Conservation (phyloP, 495 filamentous ascomycete genomes). For the Margaritispora aquatica region DNA sequence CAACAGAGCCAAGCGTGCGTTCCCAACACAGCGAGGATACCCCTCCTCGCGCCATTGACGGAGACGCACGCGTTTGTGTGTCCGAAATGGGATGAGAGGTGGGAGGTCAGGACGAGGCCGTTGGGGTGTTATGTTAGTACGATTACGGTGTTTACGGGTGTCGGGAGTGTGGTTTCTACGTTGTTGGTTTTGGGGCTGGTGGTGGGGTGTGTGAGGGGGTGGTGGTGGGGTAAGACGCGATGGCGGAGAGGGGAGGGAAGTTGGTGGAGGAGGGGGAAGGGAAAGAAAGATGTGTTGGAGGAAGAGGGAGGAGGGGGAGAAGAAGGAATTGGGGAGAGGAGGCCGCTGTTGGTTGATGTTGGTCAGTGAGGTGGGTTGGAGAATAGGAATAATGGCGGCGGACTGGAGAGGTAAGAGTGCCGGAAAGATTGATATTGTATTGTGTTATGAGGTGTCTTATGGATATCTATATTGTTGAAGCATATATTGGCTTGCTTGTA, state of each 20-base stretch:
- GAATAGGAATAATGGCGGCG: background rate
- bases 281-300: constrained; percentile 21
- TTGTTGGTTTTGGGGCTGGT: constrained; percentile 30
- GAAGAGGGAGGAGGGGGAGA: constrained; percentile 28
- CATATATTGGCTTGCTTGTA: too few relatives aligned
- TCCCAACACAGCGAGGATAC: constrained; percentile 33
- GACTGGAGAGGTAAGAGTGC: background rate
- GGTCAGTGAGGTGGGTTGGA: constrained; percentile 1
- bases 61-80: constrained; percentile 33
- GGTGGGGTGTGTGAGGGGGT: constrained; percentile 17
- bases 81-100: constrained; percentile 41
- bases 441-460: background rate
- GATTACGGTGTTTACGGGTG: constrained; percentile 37
- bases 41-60: constrained; percentile 38
- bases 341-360: too few relatives aligned
- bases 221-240: constrained; percentile 16
- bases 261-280: constrained; percentile 18
- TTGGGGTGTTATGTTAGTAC: constrained; percentile 47
- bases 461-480: too few relatives aligned
- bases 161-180: constrained; percentile 34
- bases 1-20: constrained; percentile 39
- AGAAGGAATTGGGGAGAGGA: constrained; percentile 11
- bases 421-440: background rate
- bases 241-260: too few relatives aligned
- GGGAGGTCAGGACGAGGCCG: constrained; percentile 41